Evolutionary conservation across 768 basidiomycete species (phyloP), one percentile per base, ranked within the genome.

Genomic region (Tremella yokohamensis): DNA sequence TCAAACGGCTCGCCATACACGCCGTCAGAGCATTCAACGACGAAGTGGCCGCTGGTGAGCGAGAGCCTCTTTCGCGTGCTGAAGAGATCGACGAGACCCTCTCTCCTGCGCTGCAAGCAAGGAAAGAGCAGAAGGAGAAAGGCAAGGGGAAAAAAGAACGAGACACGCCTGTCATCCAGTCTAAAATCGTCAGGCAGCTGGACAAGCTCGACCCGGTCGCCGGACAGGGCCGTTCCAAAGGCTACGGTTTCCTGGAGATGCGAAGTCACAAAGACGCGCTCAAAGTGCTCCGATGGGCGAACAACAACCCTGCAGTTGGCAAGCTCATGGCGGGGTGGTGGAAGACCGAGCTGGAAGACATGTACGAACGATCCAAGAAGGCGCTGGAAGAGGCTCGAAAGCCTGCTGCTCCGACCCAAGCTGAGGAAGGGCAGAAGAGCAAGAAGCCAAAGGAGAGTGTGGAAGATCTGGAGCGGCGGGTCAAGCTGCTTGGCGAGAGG

Each of bases 171-270:
- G 88, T 97, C 44, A 86, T 87, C 66, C 96, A 99, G 76, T 81
- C 87, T 16, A 99, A 99, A 79, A 87, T 99, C 60, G 86, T 96
- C 13, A 85, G 94, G 11, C 88, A 90, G 75, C 79, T 81, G 12
- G 93, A 96, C 62, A 86, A 90, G n/a, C 82, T 93, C 54, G 94
- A 98, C 70, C 81, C 88, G 2, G 74, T 93, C 40, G 90, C 88
- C 0, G 89, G 88, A 2, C 87, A 89, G 67, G 90, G 90, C 0
- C 83, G 87, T 53, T 89, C 87, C 68, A 90, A 88, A 73, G 94
- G 96, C 1, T 99, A 97, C 68, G 96, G 94, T 9, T 98, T 99
- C 79, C 70, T 98, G 29, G 94, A 98, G 79, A 83, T 96, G 83
- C 79, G 84, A 49, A 83, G 80, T 24, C 96, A 99, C 66, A 84